These are phyloP conservation scores for Sclerotinia minor DNA, from an alignment of 2,329 filamentous ascomycete genomes.

Conservation along the genomic window DNA sequence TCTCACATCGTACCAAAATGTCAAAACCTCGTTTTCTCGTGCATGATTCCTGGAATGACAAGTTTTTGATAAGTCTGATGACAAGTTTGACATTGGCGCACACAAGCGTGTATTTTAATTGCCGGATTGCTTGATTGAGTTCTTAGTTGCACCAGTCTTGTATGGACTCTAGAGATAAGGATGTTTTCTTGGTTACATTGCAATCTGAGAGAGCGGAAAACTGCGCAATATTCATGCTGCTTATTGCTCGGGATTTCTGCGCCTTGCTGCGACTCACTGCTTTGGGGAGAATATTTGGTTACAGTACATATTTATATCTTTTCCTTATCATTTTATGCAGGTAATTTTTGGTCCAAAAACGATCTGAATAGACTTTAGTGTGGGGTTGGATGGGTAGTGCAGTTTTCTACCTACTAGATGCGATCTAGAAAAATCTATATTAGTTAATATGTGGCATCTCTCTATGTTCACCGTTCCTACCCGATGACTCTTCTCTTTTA, in stretches of 20 bases:
- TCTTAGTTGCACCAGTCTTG: neutral
- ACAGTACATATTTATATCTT: conserved; percentile 2
- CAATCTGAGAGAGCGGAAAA: conserved; percentile 13
- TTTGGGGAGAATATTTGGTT: neutral
- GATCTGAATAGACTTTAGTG: neutral
- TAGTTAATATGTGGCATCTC: neutral
- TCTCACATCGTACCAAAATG: conserved; percentile 10
- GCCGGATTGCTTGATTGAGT: neutral
- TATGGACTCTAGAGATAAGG: neutral
- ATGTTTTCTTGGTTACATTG: neutral
- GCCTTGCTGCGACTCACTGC: neutral
- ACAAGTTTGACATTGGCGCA: conserved; percentile 8
- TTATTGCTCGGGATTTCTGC: neutral
- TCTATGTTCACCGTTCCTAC: neutral
- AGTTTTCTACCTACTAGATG: neutral
- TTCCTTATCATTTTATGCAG: neutral
- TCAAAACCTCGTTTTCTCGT: conserved; percentile 23
- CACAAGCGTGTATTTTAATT: conserved; percentile 9
- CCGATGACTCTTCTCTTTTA: neutral
- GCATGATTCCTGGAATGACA: conserved; percentile 11
- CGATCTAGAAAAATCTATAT: neutral
- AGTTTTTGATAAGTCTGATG: neutral
- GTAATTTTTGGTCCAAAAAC: neutral
- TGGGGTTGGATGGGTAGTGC: neutral
- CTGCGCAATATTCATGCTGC: neutral